Conservation (phyloP, 306 rosid genomes). For the Clitoria ternatea region DNA sequence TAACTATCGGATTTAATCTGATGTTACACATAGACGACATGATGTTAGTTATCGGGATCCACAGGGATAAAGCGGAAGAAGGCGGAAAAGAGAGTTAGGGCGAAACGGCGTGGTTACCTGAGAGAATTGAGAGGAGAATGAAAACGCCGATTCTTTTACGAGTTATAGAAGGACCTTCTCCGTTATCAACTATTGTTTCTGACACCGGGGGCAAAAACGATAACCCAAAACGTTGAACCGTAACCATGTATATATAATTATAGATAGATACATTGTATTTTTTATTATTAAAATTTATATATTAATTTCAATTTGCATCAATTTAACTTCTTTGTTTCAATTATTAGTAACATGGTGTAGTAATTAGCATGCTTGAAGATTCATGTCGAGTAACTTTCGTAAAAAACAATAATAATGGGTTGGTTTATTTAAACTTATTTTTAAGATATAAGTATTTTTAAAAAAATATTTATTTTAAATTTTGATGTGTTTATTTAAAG, state of each 20-base stretch:
- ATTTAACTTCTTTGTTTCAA: neutral
- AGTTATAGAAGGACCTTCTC: neutral
- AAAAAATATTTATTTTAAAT: too few relatives aligned
- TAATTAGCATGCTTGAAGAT: too few relatives aligned
- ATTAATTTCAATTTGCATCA: neutral
- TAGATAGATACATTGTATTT: neutral
- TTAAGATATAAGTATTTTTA: too few relatives aligned
- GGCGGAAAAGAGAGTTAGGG: neutral
- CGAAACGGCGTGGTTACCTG: conserved; percentile 28
- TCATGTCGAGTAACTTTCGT: too few relatives aligned
- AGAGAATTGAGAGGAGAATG: neutral
- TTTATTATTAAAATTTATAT: neutral
- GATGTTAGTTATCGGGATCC: neutral
- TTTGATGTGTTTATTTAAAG: too few relatives aligned
- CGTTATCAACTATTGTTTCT: conserved; percentile 4
- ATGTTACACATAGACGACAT: neutral
- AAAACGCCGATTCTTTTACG: neutral
- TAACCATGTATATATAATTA: neutral
- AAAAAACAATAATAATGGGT: too few relatives aligned
- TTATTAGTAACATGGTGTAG: neutral
- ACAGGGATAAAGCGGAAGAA: neutral
- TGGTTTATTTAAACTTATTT: too few relatives aligned
- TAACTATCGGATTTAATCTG: neutral
- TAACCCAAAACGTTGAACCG: neutral
- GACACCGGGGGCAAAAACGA: neutral